Evolutionary conservation across 23 red algal genomes (phyloP).

Genomic region (Agarophyton chilense): DNA sequence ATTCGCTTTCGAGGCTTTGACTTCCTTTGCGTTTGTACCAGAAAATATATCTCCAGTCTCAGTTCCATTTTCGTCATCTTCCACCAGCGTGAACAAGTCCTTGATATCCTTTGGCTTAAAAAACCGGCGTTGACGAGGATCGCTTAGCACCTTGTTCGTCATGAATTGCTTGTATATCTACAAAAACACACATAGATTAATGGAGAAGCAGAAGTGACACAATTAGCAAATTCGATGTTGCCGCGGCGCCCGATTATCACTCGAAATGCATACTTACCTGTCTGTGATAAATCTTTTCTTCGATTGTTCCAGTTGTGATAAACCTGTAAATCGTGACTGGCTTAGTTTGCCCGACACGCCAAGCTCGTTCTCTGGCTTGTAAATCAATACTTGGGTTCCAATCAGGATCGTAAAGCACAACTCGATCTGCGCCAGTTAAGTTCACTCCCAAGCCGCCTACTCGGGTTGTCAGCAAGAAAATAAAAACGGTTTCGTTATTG

Average conservation of each 20-base stretch:
- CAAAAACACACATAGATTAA: not conserved
- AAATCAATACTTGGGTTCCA: constrained; percentile 96
- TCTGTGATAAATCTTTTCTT: constrained; percentile 99
- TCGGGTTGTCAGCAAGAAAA: constrained; percentile 93
- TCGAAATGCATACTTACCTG: constrained; percentile 57
- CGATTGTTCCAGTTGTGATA: constrained; percentile 95
- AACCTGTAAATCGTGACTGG: constrained; percentile 90
- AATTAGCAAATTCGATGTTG: not conserved
- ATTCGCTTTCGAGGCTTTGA: not conserved
- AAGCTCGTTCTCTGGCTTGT: constrained; percentile 95
- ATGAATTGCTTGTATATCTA: constrained; percentile 95
- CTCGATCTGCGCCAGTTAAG: constrained; percentile 93
- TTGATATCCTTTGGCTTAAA: constrained; percentile 92
- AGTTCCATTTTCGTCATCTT: constrained; percentile 86
- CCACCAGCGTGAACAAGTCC: constrained; percentile 87
- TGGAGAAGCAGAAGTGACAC: not conserved
- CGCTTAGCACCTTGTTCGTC: constrained; percentile 91
- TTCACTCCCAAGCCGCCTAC: constrained; percentile 96
- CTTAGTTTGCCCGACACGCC: constrained; percentile 93
- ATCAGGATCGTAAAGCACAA: constrained; percentile 94
- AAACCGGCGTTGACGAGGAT: constrained; percentile 90
- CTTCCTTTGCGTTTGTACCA: constrained; percentile 77
- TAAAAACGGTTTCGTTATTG: constrained; percentile 59
- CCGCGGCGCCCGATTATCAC: not conserved
- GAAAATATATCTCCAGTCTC: constrained; percentile 95